Percentiles rank a stretch among this genome's conserved stretches.
phyloP scores from a whole-genome alignment of 2,329 filamentous ascomycete genomes.

The Harringtonia aguacate region DNA sequence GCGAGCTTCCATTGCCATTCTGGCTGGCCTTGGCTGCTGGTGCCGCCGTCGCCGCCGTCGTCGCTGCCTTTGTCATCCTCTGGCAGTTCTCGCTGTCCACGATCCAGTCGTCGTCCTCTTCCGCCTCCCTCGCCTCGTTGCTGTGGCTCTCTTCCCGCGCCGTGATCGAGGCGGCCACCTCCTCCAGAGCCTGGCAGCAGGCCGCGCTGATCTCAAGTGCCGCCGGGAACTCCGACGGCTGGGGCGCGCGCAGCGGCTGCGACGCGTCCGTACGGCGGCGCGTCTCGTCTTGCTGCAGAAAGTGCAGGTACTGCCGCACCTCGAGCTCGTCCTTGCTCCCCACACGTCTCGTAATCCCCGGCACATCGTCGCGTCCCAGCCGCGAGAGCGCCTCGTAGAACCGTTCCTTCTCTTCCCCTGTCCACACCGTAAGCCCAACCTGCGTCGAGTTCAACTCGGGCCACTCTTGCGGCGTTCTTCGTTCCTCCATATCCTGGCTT shows the following conservation, averaged over 20 bases:
- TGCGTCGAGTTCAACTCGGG: slow-evolving; percentile 36
- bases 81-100: slow-evolving; percentile 31
- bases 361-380: slow-evolving; percentile 51
- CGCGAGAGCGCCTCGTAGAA: slow-evolving; percentile 58
- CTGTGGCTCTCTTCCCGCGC: slow-evolving; percentile 55
- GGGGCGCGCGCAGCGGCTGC: slow-evolving; percentile 22
- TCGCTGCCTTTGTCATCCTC: neutral
- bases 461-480: slow-evolving; percentile 12
- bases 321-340: slow-evolving; percentile 65
- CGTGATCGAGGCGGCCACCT: slow-evolving; percentile 55
- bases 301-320: slow-evolving; percentile 55
- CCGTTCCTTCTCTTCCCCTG: slow-evolving; percentile 53
- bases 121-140: slow-evolving; percentile 43
- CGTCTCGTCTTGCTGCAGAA: slow-evolving; percentile 44
- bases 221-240: slow-evolving; percentile 49
- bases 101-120: slow-evolving; percentile 55
- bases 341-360: slow-evolving; percentile 46
- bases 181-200: slow-evolving; percentile 56
- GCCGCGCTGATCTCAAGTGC: slow-evolving; percentile 60
- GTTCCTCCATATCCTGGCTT: slow-evolving; percentile 26
- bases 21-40: neutral
- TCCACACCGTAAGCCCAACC: slow-evolving; percentile 63
- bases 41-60: neutral
- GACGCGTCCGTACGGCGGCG: slow-evolving; percentile 18
- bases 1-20: no score